A percentile compares a stretch with the other conserved stretches of the same genome.
Evolutionary conservation across 495 filamentous ascomycete species (phyloP).

Genomic region (Aspergillus sclerotioniger): DNA sequence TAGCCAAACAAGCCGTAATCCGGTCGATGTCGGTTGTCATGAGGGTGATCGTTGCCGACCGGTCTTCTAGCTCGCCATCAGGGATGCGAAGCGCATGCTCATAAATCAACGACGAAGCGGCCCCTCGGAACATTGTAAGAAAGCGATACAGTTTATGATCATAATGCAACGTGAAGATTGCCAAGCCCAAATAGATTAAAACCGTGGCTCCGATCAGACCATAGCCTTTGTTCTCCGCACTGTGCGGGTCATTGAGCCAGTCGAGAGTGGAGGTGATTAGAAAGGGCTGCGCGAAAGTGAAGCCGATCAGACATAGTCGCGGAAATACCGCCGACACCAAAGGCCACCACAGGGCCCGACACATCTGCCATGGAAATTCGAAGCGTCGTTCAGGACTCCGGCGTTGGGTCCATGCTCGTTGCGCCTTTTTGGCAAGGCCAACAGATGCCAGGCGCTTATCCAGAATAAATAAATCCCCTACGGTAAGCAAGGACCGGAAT

Average conservation of each 20-base stretch:
- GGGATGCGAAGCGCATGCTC: not conserved
- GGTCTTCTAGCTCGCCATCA: not conserved
- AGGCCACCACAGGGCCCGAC: slow-evolving; percentile 23
- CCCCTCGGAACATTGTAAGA: slow-evolving; percentile 1
- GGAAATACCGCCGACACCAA: slow-evolving; percentile 45
- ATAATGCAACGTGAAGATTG: slow-evolving; percentile 46
- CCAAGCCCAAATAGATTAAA: slow-evolving; percentile 57
- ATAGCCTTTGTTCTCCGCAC: slow-evolving; percentile 39
- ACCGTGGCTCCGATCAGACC: slow-evolving; percentile 58
- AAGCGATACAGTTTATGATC: slow-evolving; percentile 49
- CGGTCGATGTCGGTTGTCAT: slow-evolving; percentile 3
- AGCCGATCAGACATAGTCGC: slow-evolving; percentile 49
- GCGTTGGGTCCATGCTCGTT: slow-evolving; percentile 37
- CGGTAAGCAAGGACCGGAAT: slow-evolving; percentile 38
- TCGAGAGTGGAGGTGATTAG: slow-evolving; percentile 49
- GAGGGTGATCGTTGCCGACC: not conserved
- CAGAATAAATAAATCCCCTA: slow-evolving; percentile 40
- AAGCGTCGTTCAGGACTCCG: not conserved
- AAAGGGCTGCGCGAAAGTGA: slow-evolving; percentile 61
- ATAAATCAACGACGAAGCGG: slow-evolving; percentile 1
- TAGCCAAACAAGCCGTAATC: not conserved
- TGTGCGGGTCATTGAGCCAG: slow-evolving; percentile 38
- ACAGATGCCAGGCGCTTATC: slow-evolving; percentile 37
- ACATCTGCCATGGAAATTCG: slow-evolving; percentile 6
- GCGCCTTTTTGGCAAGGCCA: slow-evolving; percentile 29